A percentile compares a stretch with the other conserved stretches of the same genome.
These are phyloP conservation scores for Sporisorium graminicola DNA, from an alignment of 1,284 basidiomycete genomes.

Conservation along the genomic window DNA sequence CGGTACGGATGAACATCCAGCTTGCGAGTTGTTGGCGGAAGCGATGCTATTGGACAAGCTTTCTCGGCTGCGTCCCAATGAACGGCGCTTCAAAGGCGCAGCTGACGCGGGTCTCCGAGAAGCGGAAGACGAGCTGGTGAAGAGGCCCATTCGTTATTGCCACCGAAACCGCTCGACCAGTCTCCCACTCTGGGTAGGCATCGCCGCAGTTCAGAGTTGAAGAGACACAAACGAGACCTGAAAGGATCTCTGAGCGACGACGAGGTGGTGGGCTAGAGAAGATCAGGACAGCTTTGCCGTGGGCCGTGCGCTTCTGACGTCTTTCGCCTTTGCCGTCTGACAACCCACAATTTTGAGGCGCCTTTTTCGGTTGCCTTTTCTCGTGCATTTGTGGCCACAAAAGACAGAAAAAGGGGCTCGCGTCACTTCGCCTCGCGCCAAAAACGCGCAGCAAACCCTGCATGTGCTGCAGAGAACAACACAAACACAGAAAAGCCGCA, in stretches of 20 bases:
- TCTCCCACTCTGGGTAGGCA: not conserved
- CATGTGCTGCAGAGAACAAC: constrained; percentile 18
- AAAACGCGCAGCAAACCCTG: constrained; percentile 30
- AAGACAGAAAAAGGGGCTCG: not conserved
- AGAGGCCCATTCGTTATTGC: constrained; percentile 33
- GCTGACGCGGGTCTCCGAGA: constrained; percentile 15
- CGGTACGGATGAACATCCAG: not conserved
- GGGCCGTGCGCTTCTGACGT: not conserved
- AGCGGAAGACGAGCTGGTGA: constrained; percentile 15
- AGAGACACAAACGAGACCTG: no score
- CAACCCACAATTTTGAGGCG: not conserved
- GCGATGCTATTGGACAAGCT: not conserved
- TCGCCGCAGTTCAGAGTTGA: not conserved
- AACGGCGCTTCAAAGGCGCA: constrained; percentile 28
- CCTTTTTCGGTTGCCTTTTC: not conserved
- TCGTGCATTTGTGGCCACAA: not conserved
- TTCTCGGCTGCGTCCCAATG: constrained; percentile 20
- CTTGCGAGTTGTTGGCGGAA: not conserved
- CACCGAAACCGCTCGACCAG: constrained; percentile 1
- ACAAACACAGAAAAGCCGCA: not conserved
- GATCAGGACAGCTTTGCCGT: not conserved
- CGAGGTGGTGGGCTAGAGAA: not conserved
- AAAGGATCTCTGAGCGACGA: not conserved
- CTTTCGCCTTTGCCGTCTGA: not conserved
- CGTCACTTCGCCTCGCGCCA: not conserved